Percentiles rank a stretch among this genome's conserved stretches.
Conservation (phyloP, 2,329 filamentous ascomycete species). For the Drechslerella coelobrocha region DNA sequence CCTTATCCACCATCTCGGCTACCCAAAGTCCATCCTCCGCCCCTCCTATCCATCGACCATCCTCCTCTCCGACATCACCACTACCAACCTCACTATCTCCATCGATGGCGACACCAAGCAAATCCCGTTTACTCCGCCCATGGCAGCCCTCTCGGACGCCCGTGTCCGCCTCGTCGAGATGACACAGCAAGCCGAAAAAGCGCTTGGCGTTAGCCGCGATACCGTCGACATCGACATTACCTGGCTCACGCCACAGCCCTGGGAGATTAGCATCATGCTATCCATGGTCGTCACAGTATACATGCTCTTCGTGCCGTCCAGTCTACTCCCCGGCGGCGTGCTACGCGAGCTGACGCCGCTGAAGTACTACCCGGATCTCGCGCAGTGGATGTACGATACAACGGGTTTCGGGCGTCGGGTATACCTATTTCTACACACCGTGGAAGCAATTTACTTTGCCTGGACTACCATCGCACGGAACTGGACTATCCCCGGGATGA, state of each 20-base stretch:
- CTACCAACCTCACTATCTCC: conserved; percentile 35
- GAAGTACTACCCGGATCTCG: conserved; percentile 20
- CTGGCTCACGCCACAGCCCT: conserved; percentile 21
- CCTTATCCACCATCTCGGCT: conserved; percentile 35
- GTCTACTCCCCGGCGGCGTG: conserved; percentile 25
- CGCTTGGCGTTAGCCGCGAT: conserved; percentile 33
- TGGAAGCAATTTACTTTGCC: conserved; percentile 27
- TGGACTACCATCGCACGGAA: conserved; percentile 7
- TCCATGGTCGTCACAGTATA: conserved; percentile 7
- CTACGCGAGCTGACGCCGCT: conserved; percentile 20
- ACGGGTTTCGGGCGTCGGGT: conserved; percentile 22
- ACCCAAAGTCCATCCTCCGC: conserved; percentile 36
- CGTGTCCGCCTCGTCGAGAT: conserved; percentile 37
- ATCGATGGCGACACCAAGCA: conserved; percentile 28
- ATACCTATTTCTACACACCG: conserved; percentile 11
- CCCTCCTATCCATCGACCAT: conserved; percentile 21
- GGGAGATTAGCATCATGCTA: conserved; percentile 10
- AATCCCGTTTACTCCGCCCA: conserved; percentile 37
- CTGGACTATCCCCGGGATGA: conserved; percentile 34
- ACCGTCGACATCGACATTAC: conserved; percentile 28
- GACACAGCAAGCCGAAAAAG: conserved; percentile 33
- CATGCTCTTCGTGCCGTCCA: conserved; percentile 38
- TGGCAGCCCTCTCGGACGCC: conserved; percentile 39
- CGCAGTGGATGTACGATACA: conserved; percentile 25
- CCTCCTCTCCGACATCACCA: conserved; percentile 36